Percentiles rank a stretch among this genome's conserved stretches.
Evolutionary conservation across 495 filamentous ascomycete species (phyloP).

Genomic region (Xylaria intraflava): DNA sequence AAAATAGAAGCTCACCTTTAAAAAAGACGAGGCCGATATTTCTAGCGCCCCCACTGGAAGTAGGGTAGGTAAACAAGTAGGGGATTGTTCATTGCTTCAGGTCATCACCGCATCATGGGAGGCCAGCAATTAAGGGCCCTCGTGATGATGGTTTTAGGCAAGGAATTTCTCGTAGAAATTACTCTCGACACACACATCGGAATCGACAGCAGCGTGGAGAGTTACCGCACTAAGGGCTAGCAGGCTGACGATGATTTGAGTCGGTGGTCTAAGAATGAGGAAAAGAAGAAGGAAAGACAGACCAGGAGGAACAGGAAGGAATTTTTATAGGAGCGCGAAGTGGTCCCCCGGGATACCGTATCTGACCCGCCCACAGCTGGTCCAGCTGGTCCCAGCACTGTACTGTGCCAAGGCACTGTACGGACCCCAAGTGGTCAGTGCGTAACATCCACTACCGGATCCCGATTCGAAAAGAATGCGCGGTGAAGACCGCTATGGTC

Average conservation of each 20-base stretch:
- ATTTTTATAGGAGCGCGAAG: conserved; percentile 1
- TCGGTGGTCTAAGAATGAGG: conserved; percentile 68
- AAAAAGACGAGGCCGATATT: background rate
- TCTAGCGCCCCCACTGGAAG: background rate
- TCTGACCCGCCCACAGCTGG: too few species aligned
- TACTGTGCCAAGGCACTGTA: too few species aligned
- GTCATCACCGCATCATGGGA: conserved; percentile 98
- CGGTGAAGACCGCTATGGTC: too few species aligned
- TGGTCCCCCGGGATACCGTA: too few species aligned
- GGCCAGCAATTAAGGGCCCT: conserved; percentile 72
- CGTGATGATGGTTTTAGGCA: conserved; percentile 99
- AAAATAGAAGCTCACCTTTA: background rate
- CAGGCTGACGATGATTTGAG: conserved; percentile 87
- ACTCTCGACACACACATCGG: conserved; percentile 85
- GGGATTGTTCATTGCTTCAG: conserved; percentile 56
- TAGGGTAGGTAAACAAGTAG: background rate
- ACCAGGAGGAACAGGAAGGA: conserved; percentile 9
- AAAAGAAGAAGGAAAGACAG: conserved; percentile 18
- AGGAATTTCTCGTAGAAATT: conserved; percentile 48
- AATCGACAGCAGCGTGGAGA: conserved; percentile 71
- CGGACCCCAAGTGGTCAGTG: too few species aligned
- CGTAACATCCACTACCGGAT: too few species aligned
- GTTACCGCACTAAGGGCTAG: conserved; percentile 18
- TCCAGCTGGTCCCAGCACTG: too few species aligned
- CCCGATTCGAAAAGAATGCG: too few species aligned